phyloP scores from a whole-genome alignment of 2,329 filamentous ascomycete genomes.

The Trematosphaeria pertusa region DNA sequence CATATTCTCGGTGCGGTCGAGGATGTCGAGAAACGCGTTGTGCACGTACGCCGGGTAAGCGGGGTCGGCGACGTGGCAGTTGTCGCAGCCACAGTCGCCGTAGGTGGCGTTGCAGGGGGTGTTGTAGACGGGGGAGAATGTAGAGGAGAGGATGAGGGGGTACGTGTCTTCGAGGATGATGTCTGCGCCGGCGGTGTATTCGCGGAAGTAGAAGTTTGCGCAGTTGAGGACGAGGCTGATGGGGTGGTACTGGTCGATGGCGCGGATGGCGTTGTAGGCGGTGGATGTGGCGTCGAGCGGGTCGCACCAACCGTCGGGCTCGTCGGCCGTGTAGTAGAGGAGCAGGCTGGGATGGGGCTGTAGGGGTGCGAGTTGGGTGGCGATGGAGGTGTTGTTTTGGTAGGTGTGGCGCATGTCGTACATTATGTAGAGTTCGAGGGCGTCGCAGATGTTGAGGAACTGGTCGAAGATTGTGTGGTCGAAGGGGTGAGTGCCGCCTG shows the following conservation, averaged over 20 bases:
- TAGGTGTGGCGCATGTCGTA: conserved; percentile 56
- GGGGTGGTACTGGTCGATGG: conserved; percentile 67
- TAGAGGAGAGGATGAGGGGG: conserved; percentile 64
- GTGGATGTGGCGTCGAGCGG: conserved; percentile 57
- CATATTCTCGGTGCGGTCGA: conserved; percentile 52
- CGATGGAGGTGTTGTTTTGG: conserved; percentile 47
- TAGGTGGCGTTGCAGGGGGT: conserved; percentile 66
- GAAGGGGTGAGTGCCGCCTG: conserved; percentile 49
- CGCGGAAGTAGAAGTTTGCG: conserved; percentile 65
- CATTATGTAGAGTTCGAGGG: conserved; percentile 55
- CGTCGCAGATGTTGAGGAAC: conserved; percentile 54
- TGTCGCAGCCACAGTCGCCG: conserved; percentile 69
- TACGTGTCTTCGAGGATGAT: conserved; percentile 68
- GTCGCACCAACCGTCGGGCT: conserved; percentile 64
- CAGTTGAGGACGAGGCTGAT: conserved; percentile 67
- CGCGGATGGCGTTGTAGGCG: conserved; percentile 55
- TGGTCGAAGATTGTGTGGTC: conserved; percentile 47
- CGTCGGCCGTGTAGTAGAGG: conserved; percentile 60
- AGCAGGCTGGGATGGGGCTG: conserved; percentile 48
- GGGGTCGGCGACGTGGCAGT: conserved; percentile 56
- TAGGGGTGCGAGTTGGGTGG: conserved; percentile 46
- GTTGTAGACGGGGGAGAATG: conserved; percentile 60
- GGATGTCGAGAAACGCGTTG: conserved; percentile 58
- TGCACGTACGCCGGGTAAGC: conserved; percentile 15
- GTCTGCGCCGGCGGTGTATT: conserved; percentile 63